phyloP scores from a whole-genome alignment of 2,329 filamentous ascomycete genomes.

The Pyrenochaeta sp. region DNA sequence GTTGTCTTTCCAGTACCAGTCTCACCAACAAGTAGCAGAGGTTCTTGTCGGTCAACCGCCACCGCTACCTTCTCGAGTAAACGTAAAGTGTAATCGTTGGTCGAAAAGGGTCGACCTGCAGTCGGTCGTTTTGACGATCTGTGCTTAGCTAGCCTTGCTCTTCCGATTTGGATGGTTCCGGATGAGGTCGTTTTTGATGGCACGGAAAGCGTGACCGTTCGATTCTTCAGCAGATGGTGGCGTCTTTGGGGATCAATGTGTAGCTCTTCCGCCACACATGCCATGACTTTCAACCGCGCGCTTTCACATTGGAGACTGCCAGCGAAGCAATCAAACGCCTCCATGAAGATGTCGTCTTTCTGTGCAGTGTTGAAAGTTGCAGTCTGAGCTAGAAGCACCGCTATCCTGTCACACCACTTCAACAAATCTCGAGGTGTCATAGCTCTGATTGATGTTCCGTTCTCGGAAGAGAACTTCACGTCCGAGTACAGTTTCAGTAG shows the following conservation, averaged over 20 bases:
- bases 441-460: constrained; percentile 65
- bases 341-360: constrained; percentile 87
- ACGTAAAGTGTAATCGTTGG: constrained; percentile 82
- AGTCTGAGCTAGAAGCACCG: constrained; percentile 67
- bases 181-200: constrained; percentile 35
- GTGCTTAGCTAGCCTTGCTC: constrained; percentile 56
- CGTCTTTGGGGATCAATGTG: constrained; percentile 83
- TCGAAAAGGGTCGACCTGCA: constrained; percentile 73
- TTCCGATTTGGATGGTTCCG: constrained; percentile 44
- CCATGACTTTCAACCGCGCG: constrained; percentile 66
- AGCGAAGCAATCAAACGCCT: constrained; percentile 91
- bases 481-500: constrained; percentile 51
- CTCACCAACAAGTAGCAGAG: constrained; percentile 93
- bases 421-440: constrained; percentile 80
- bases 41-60: constrained; percentile 83
- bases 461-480: constrained; percentile 58
- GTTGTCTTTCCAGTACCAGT: constrained; percentile 99
- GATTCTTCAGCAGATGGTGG: constrained; percentile 76
- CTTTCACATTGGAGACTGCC: constrained; percentile 75
- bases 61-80: constrained; percentile 88
- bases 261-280: constrained; percentile 82
- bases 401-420: constrained; percentile 86
- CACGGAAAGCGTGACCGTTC: constrained; percentile 70
- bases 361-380: constrained; percentile 73
- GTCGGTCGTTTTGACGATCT: constrained; percentile 49